Base-by-base conservation (phyloP, 768 basidiomycete genomes). In the Psilocybe tampanensis region DNA sequence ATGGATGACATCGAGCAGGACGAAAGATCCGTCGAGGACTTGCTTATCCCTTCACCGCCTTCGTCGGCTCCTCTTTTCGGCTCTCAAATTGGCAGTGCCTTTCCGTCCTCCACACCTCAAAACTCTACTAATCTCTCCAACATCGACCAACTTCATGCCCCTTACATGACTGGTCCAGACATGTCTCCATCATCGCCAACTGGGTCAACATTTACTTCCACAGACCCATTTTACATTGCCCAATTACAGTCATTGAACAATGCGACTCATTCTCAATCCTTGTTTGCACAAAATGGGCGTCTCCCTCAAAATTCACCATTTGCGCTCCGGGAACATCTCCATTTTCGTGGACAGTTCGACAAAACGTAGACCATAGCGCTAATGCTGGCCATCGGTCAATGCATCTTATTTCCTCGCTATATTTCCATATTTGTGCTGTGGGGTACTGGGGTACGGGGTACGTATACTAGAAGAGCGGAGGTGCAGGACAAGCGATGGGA, bases 151-250 rank as follows among this genome's bases (percentile, higher is more conserved):
- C 17, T 18, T 1, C 43, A 42, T 12, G 29, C 43, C 3, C 29
- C 41, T 44, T 17, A 29, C 19, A 42, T 47, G n/a, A 29, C 33
- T 32, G 50, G 36, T 11, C 41, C 58, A 32, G 47, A 54, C 21
- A 42, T 45, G 4, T 17, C 23, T 3, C 52, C 58, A 0, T 54
- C 58, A n/a, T 54, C 58, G 12, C 58, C 58, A 3, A 45, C 55
- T 6, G 42, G 21, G 2, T 59, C 58, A 5, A 11, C 54, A 12
- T 59, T 59, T 29, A 41, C 58, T 7, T 44, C 47, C 17, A 59
- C 58, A 6, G 58, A 59, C 41, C 58, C 58, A 4, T 59, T 59
- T 18, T 59, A 59, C 19, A 47, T 59, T 12, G 58, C 58, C 15
- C 58, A 59, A 18, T 32, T 59, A 8, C 52, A 59, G 34, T 47